Evolutionary conservation across 2,329 filamentous ascomycete species (phyloP), one percentile per base, ranked within the genome.

Genomic region (Alternaria sp.): DNA sequence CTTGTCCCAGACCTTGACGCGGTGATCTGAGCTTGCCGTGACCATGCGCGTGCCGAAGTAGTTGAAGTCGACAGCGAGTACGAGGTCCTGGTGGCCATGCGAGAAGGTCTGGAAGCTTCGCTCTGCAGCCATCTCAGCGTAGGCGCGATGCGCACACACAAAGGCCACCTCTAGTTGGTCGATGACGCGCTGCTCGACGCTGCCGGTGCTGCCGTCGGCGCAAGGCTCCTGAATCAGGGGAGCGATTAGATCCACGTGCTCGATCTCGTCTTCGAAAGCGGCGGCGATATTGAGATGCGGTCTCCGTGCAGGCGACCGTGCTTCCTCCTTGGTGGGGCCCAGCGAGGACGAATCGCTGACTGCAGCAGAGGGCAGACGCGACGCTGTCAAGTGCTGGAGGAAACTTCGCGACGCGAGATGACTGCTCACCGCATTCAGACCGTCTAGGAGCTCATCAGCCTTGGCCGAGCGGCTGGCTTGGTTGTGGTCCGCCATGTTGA

Each of bases 21-120:
- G 93, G 79, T 97, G 95, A 79, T 98, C 95, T 17, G 95, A 92
- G 17, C 93, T 96, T 32, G 93, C 93, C 3, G 93, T 96, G 45
- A 94, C 92, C 84, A 95, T 94, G 71, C 94, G 92, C 73, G 93
- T 94, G 71, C 94, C 95, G 79, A 97, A 97, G 69, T 90, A 90
- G 80, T 97, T 97, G 86, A 96, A 97, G 69, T 93, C 91, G 65
- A 95, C 90, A 59, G 93, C 91, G 68, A 94, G 90, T 55, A 96
- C 91, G 47, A 96, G 86, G 78, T 96, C 92, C 73, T 89, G 88
- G 80, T 94, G 91, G 71, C 90, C 90, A 78, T 93, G 89, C 64
- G 89, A 87, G 73, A 93, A 87, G 70, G 91, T 88, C 65, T 83
- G 80, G 63, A 84, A 84, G 69, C 71, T 73, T 68, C 72, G 75